These are phyloP conservation scores for Rhizopogon salebrosus DNA, from an alignment of 768 basidiomycete genomes.

Conservation along the genomic window DNA sequence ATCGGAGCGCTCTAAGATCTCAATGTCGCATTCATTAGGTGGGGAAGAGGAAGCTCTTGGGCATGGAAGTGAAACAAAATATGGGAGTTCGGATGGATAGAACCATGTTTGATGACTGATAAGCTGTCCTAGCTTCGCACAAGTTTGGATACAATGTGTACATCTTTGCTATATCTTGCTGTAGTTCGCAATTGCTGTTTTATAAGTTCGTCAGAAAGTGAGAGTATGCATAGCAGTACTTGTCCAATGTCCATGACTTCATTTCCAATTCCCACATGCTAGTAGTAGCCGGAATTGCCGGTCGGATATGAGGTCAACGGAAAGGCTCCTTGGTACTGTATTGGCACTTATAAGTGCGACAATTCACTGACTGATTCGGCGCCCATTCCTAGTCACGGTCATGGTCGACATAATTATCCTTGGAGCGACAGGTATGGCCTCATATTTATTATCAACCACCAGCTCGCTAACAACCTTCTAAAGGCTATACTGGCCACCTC, in stretches of 20 bases:
- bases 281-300: not conserved
- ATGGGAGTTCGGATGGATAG: slow-evolving; percentile 89
- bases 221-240: too few relatives aligned
- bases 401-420: slow-evolving; percentile 61
- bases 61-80: slow-evolving; percentile 81
- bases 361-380: too few relatives aligned
- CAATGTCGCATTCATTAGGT: slow-evolving; percentile 35
- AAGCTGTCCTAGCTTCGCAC: not conserved
- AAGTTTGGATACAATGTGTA: not conserved
- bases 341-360: too few relatives aligned
- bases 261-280: too few relatives aligned
- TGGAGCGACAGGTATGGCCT: slow-evolving; percentile 54
- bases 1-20: not conserved
- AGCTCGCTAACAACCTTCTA: not conserved
- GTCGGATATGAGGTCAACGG: too few relatives aligned
- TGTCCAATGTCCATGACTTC: too few relatives aligned
- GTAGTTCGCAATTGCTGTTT: not conserved
- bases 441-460: not conserved
- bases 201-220: not conserved
- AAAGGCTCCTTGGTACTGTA: too few relatives aligned
- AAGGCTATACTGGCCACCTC: slow-evolving; percentile 67
- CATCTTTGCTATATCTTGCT: not conserved
- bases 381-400: not conserved
- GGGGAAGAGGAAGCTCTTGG: slow-evolving; percentile 80
- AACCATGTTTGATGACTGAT: slow-evolving; percentile 45